Conservation (phyloP, 2,329 filamentous ascomycete species). For the Colletotrichum sansevieriae region DNA sequence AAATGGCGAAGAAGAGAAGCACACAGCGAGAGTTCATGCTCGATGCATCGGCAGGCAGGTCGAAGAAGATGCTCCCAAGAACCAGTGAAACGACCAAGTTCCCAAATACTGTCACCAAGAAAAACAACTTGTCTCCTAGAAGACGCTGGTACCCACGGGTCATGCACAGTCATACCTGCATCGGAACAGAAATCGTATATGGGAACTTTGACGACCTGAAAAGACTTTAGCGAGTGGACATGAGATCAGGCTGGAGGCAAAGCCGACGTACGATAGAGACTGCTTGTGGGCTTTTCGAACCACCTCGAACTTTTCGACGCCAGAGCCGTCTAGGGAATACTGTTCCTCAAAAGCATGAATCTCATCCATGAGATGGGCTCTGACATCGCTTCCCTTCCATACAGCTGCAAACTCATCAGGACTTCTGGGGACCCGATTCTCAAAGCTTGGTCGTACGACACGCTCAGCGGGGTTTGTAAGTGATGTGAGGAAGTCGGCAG, state of each 20-base stretch:
- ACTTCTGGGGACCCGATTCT: slow-evolving; percentile 50
- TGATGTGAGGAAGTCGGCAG: slow-evolving; percentile 77
- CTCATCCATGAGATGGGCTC: slow-evolving; percentile 22
- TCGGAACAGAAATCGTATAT: slow-evolving; percentile 73
- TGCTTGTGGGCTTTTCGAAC: slow-evolving; percentile 53
- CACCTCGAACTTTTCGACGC: slow-evolving; percentile 16
- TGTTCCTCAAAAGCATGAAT: slow-evolving; percentile 25
- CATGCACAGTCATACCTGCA: slow-evolving; percentile 70
- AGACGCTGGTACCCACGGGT: slow-evolving; percentile 66
- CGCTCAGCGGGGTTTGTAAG: slow-evolving; percentile 58
- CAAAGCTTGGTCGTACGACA: slow-evolving; percentile 52
- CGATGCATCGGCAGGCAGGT: slow-evolving; percentile 62
- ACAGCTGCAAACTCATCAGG: slow-evolving; percentile 54
- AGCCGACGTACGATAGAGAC: slow-evolving; percentile 60
- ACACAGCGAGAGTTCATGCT: slow-evolving; percentile 63
- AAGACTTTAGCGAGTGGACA: neutral
- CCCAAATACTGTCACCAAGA: slow-evolving; percentile 68
- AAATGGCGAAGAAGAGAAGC: slow-evolving; percentile 48
- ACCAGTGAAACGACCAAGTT: slow-evolving; percentile 59
- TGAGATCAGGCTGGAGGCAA: accelerated
- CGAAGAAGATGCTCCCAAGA: slow-evolving; percentile 75
- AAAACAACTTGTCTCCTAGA: slow-evolving; percentile 74
- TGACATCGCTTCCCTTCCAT: slow-evolving; percentile 48
- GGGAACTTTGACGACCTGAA: slow-evolving; percentile 49
- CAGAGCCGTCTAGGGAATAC: slow-evolving; percentile 29